Base-by-base conservation (phyloP, 176 grass and related monocot species). In the Avena sativa region DNA sequence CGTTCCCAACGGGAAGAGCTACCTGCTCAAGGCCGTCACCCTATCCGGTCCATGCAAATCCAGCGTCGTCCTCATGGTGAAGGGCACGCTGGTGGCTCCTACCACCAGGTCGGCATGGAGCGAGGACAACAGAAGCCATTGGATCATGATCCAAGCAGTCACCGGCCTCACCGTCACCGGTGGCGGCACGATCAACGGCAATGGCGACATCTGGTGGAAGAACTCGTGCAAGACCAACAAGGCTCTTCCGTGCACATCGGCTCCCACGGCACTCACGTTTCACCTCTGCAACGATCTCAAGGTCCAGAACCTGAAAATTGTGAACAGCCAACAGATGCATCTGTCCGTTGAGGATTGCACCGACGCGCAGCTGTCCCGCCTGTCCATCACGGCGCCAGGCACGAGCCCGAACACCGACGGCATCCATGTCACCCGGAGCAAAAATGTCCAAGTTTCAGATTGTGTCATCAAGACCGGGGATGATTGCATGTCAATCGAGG, bases 41-140 rank as follows among this genome's bases (percentile, higher is more conserved):
- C 93, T 99, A 48, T 23, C 36, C 6, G 93, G 96, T 65, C 89
- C 96, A 2, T 98, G 96, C 82, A 92, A 76, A 66, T 94, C 93
- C 30, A 46, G 44, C 47, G 26, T 94, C 46, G 19, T 15, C 49
- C 4, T 98, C 74, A 26, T 43, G 64, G 93, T 76, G 53, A 79
- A 92, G 64, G 96, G 96, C 12, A 82, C 88, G 0, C 58, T 98
- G 4, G 55, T 95, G 80, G 96, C 96, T 30, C 73, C 96, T 62
- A 67, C 81, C 0, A 69, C 81, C 26, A 49, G 40, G 21, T 81
- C 87, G 0, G 82, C 63, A 40, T 98, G 96, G 96, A 86, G 57
- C 5, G 80, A 63, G 2, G 12, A 23, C 13, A 86, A 86, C 25
- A 20, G 32, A 58, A 88, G 82, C 57, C 67, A 82, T 47, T 95